phyloP scores from a whole-genome alignment of 495 filamentous ascomycete species.

The Bathelium albidoporum region DNA sequence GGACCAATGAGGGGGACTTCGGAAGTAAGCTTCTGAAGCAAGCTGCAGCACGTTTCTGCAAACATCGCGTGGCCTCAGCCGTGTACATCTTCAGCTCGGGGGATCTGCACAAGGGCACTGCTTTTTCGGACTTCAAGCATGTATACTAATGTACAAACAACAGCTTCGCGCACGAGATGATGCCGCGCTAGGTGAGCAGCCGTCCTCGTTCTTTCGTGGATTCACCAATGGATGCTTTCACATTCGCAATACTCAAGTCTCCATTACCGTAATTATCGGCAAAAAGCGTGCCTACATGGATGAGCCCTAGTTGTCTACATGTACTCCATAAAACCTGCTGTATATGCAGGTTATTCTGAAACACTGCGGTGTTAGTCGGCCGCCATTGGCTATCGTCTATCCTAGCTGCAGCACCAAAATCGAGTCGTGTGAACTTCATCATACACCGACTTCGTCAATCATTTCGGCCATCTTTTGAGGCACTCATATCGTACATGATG shows the following conservation, averaged over 20 bases:
- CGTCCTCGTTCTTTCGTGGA: not conserved
- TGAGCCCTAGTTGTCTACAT: no score
- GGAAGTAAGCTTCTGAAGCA: not conserved
- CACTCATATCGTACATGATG: no score
- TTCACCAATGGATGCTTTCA: not conserved
- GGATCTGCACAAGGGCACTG: not conserved
- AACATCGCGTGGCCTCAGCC: slow-evolving; percentile 5
- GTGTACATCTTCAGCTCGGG: not conserved
- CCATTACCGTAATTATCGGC: not conserved
- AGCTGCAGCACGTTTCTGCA: not conserved
- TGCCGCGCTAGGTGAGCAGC: not conserved
- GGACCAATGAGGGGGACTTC: not conserved
- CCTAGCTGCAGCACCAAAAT: not conserved
- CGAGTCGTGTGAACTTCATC: not conserved
- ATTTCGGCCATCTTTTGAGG: not conserved
- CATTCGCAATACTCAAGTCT: not conserved
- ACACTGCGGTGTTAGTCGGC: not conserved
- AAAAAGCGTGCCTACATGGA: not conserved
- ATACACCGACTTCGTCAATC: not conserved
- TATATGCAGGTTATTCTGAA: not conserved
- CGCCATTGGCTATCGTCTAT: not conserved
- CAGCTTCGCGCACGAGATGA: not conserved
- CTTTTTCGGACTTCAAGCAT: not conserved
- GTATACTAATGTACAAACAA: not conserved
- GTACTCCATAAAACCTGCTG: not conserved